These are phyloP conservation scores for Paecilomyces dactylethromorphus DNA, from an alignment of 2,329 filamentous ascomycete genomes.

Conservation along the genomic window DNA sequence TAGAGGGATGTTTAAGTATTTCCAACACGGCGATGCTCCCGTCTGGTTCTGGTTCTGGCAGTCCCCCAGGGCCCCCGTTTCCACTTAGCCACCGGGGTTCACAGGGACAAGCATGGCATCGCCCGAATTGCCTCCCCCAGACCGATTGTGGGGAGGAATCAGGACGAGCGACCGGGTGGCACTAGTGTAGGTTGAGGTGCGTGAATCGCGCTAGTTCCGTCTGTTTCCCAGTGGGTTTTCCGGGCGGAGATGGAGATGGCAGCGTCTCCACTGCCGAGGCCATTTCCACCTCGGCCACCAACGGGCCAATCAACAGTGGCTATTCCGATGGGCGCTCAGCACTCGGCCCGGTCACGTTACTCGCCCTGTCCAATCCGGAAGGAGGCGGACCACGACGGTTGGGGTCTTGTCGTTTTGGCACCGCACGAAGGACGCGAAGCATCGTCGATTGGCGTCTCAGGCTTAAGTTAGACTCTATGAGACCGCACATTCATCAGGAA, in stretches of 20 bases:
- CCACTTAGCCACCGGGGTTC: slow-evolving; percentile 8
- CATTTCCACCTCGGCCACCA: slow-evolving; percentile 9
- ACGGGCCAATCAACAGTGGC: slow-evolving; percentile 1
- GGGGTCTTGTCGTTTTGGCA: too few relatives aligned
- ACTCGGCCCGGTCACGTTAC: slow-evolving; percentile 23
- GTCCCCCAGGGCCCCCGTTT: slow-evolving; percentile 9
- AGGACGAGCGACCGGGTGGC: too few relatives aligned
- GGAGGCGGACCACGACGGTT: too few relatives aligned
- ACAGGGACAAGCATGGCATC: slow-evolving; percentile 1
- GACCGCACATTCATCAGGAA: too few relatives aligned
- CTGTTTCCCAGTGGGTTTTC: too few relatives aligned
- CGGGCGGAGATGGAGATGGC: too few relatives aligned
- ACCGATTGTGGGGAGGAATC: slow-evolving; percentile 3
- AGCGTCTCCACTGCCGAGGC: slow-evolving; percentile 14
- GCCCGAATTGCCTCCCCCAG: slow-evolving; percentile 25
- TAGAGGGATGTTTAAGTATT: slow-evolving; percentile 24
- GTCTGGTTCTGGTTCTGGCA: too few relatives aligned
- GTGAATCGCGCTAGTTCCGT: too few relatives aligned
- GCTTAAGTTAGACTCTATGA: too few relatives aligned
- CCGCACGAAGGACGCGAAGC: too few relatives aligned
- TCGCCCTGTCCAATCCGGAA: not conserved
- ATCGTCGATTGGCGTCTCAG: too few relatives aligned
- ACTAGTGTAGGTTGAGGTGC: too few relatives aligned
- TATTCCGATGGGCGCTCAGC: slow-evolving; percentile 4
- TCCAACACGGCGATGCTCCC: not conserved